Evolutionary conservation across 129 eudicot genomes (phyloP), one percentile per base, ranked within the genome.

Genomic region (Chrysanthemum seticuspe): DNA sequence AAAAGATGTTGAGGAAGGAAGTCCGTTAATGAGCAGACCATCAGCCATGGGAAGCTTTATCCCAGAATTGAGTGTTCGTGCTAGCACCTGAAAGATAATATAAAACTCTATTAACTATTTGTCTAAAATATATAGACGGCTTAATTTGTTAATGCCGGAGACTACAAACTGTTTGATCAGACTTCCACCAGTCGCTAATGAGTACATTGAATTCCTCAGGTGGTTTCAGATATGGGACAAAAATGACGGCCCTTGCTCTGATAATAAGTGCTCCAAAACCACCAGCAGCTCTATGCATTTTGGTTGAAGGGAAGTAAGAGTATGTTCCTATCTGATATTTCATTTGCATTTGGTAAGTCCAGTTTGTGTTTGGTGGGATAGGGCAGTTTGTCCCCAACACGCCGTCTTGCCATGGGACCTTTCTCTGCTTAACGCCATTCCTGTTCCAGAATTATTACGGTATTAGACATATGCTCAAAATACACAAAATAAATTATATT

Each of bases 331-430:
- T 85, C 78, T 92, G 97, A 83, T 91, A 96, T 80, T 88, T 92
- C 86, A 81, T 72, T 77, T 92, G 97, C 89, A 92, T 80, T 15
- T 59, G 83, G 86, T 92, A 92, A 18, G 87, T 85, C 87, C 87
- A 92, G 62, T 88, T 86, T 52, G 87, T 14, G 72, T 85, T 81
- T 29, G 96, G 89, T 10, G 87, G 96, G 62, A 92, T 92, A 0
- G 96, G 96, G 64, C 97, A 92, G 68, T 88, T 92, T 15, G 97
- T 92, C 61, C 97, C 97, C 18, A 88, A 80, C 3, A 87, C 94
- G 25, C 97, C 97, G 82, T 92, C 97, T 88, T 88, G 91, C 96
- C 96, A 92, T 13, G 96, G 85, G 67, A 3, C 13, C 80, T 89
- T 92, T 72, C 97, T 83, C 64, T 91, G 96, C 36, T 89, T 85